Evolutionary conservation across 2,329 filamentous ascomycete genomes (phyloP).

Genomic region (Cercospora canescens): DNA sequence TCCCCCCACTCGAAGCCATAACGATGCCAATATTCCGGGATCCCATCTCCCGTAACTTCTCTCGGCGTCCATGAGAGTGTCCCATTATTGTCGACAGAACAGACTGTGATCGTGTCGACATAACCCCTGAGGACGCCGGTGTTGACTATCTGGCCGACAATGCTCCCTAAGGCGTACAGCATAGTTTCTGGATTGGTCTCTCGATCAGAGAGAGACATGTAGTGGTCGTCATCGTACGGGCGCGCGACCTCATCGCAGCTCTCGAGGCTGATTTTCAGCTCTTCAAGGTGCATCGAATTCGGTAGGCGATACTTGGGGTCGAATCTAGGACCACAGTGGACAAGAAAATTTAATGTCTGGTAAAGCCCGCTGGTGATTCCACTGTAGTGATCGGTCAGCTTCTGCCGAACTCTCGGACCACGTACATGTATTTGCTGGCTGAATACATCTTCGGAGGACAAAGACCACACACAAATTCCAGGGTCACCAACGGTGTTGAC

Average conservation of each 20-base stretch:
- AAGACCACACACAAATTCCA: not conserved
- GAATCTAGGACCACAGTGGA: slow-evolving; percentile 25
- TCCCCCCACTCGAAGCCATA: slow-evolving; percentile 28
- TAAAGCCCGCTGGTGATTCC: slow-evolving; percentile 20
- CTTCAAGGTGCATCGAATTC: slow-evolving; percentile 17
- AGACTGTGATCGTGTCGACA: slow-evolving; percentile 20
- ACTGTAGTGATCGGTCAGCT: not conserved
- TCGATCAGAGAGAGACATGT: slow-evolving; percentile 14
- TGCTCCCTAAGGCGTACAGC: slow-evolving; percentile 18
- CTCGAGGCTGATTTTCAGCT: slow-evolving; percentile 20
- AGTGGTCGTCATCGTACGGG: slow-evolving; percentile 14
- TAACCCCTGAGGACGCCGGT: slow-evolving; percentile 20
- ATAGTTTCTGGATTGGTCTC: slow-evolving; percentile 21
- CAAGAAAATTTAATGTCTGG: slow-evolving; percentile 24
- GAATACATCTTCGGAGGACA: not conserved
- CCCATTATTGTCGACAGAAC: slow-evolving; percentile 13
- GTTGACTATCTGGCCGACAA: slow-evolving; percentile 18
- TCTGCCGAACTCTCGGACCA: not conserved
- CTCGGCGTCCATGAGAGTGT: slow-evolving; percentile 11
- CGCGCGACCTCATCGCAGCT: slow-evolving; percentile 9
- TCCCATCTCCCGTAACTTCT: slow-evolving; percentile 14
- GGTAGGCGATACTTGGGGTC: slow-evolving; percentile 9
- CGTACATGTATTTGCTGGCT: not conserved
- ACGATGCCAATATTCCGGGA: slow-evolving; percentile 21
- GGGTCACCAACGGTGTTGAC: not conserved